Percentiles rank a stretch among this genome's conserved stretches.
phyloP scores from a whole-genome alignment of 176 grass and related monocot species.

The Carex cristatella region DNA sequence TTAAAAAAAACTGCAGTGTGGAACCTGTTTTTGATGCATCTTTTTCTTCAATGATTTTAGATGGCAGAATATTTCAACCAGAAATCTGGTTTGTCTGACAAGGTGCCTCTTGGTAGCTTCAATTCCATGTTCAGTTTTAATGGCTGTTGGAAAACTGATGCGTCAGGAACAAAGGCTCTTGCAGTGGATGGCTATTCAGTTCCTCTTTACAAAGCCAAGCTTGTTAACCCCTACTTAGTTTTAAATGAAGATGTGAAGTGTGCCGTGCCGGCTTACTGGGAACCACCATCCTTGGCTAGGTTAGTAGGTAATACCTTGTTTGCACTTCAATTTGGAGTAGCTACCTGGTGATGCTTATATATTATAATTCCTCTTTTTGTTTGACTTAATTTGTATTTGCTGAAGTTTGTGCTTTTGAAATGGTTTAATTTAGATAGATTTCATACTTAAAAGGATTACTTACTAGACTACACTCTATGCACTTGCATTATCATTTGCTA shows the following conservation, averaged over 20 bases:
- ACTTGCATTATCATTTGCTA: neutral
- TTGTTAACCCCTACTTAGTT: conserved; percentile 40
- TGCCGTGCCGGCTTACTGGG: conserved; percentile 73
- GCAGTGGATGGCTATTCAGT: conserved; percentile 68
- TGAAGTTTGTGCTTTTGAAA: neutral
- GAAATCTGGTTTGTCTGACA: conserved; percentile 57
- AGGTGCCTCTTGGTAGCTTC: conserved; percentile 78
- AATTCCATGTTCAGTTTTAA: conserved; percentile 95
- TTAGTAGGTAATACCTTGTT: conserved; percentile 98
- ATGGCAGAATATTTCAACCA: conserved; percentile 96
- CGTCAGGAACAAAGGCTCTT: conserved; percentile 62
- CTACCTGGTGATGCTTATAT: conserved; percentile 15
- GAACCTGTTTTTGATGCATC: neutral
- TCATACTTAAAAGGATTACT: neutral
- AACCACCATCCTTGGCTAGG: conserved; percentile 94
- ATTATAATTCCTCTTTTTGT: conserved; percentile 10
- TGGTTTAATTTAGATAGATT: neutral
- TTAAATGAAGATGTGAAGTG: conserved; percentile 50
- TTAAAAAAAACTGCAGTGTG: neutral
- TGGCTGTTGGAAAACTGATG: conserved; percentile 77
- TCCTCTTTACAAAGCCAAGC: conserved; percentile 51
- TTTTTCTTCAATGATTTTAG: conserved; percentile 31
- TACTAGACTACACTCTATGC: neutral
- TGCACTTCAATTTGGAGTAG: conserved; percentile 46
- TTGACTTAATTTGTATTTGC: neutral